Conservation (phyloP, 169 alveolate genomes). For the Plasmodium vivax region DNA sequence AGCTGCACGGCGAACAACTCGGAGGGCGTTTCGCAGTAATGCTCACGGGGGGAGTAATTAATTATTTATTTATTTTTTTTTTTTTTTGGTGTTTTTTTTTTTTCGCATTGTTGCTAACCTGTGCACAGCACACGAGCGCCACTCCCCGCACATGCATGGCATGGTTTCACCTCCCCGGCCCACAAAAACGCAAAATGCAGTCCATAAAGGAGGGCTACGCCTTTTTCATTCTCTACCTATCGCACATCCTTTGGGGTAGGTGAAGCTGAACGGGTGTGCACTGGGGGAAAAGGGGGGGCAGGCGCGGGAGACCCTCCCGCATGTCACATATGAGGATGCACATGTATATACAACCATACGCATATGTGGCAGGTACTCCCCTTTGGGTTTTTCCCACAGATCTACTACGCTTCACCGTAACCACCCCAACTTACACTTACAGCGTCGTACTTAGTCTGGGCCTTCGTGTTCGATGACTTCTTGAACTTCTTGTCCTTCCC, state of each 20-base stretch:
- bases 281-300: neutral
- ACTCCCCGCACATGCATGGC: neutral
- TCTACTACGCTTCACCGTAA: neutral
- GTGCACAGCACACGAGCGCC: neutral
- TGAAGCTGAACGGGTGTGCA: neutral
- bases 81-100: too few relatives aligned
- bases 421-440: neutral
- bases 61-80: too few relatives aligned
- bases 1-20: neutral
- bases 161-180: neutral
- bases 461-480: constrained; percentile 57
- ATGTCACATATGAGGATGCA: neutral
- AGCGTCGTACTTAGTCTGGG: constrained; percentile 60
- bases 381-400: neutral
- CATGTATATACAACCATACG: neutral
- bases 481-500: constrained; percentile 24
- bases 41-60: neutral
- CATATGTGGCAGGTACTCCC: neutral
- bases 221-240: neutral
- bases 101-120: neutral
- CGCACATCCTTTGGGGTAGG: neutral
- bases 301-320: neutral
- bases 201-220: constrained; percentile 4
- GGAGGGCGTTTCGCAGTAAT: neutral
- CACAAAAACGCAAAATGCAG: neutral